Percentiles rank a stretch among this genome's conserved stretches.
Evolutionary conservation across 306 rosid genomes (phyloP).

Genomic region (Trifolium pratense): DNA sequence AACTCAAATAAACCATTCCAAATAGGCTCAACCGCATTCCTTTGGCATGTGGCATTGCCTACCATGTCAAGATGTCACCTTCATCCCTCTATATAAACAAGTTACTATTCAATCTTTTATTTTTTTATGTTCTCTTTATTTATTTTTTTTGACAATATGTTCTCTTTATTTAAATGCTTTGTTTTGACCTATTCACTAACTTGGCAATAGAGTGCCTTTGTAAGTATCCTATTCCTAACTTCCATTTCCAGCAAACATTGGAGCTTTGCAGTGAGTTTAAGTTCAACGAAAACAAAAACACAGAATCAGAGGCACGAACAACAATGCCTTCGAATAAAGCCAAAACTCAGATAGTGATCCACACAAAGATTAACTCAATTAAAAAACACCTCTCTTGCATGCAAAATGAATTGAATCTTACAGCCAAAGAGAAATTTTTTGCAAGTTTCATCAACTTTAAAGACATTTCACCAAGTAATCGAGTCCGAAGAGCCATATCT

Average conservation of each 20-base stretch:
- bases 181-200: slow-evolving; percentile 6
- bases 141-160: slow-evolving; percentile 12
- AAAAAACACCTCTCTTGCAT: slow-evolving; percentile 9
- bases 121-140: slow-evolving; percentile 1
- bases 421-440: slow-evolving; percentile 66
- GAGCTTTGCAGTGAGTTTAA: neutral
- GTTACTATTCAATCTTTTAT: neutral
- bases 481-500: slow-evolving; percentile 86
- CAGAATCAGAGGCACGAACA: neutral
- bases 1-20: neutral
- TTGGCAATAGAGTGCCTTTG: neutral
- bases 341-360: neutral
- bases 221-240: neutral
- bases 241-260: neutral
- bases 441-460: slow-evolving; percentile 89
- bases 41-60: neutral
- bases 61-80: no score
- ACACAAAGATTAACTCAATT: neutral
- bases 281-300: neutral
- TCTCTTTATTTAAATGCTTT: neutral
- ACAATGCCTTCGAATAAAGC: neutral
- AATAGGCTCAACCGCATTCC: neutral
- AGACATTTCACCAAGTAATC: slow-evolving; percentile 86
- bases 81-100: neutral
- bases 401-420: slow-evolving; percentile 54